Conservation (phyloP, 352 stramenopile species). For the Globisporangium solare region DNA sequence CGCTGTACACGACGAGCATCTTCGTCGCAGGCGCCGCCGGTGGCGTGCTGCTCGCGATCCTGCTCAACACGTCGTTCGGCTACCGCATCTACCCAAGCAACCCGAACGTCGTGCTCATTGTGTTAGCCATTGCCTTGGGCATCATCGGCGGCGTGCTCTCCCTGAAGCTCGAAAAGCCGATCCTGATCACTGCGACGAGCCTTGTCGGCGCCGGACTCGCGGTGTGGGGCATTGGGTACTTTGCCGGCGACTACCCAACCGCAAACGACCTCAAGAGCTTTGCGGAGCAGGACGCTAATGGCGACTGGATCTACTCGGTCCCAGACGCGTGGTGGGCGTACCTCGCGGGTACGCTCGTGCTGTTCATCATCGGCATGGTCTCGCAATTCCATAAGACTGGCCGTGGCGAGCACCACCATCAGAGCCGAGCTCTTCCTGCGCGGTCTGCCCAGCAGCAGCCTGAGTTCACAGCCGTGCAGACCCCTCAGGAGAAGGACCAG, state of each 20-base stretch:
- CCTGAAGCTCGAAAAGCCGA: slow-evolving; percentile 47
- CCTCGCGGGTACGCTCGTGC: slow-evolving; percentile 40
- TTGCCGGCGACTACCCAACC: slow-evolving; percentile 49
- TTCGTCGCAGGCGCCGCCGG: slow-evolving; percentile 48
- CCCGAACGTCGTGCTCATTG: slow-evolving; percentile 39
- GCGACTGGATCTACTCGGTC: slow-evolving; percentile 47
- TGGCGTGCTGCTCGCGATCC: slow-evolving; percentile 46
- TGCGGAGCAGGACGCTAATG: slow-evolving; percentile 26
- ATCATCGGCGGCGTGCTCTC: slow-evolving; percentile 34
- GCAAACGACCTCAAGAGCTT: slow-evolving; percentile 49
- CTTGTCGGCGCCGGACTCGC: slow-evolving; percentile 39
- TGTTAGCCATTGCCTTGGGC: slow-evolving; percentile 35
- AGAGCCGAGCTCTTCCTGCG: slow-evolving; percentile 5
- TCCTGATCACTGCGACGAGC: slow-evolving; percentile 50
- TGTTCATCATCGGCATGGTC: slow-evolving; percentile 43
- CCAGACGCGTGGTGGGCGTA: slow-evolving; percentile 67
- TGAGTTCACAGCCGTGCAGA: slow-evolving; percentile 4
- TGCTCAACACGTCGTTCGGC: slow-evolving; percentile 47
- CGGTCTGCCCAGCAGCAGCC: neutral
- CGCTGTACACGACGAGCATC: slow-evolving; percentile 47
- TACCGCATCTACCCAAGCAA: slow-evolving; percentile 56
- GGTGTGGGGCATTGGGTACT: slow-evolving; percentile 63
- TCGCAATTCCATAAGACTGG: slow-evolving; percentile 60
- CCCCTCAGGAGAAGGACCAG: slow-evolving; percentile 10
- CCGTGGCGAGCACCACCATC: slow-evolving; percentile 16